phyloP scores from a whole-genome alignment of 2,329 filamentous ascomycete genomes.

The Aspergillus fischeri region DNA sequence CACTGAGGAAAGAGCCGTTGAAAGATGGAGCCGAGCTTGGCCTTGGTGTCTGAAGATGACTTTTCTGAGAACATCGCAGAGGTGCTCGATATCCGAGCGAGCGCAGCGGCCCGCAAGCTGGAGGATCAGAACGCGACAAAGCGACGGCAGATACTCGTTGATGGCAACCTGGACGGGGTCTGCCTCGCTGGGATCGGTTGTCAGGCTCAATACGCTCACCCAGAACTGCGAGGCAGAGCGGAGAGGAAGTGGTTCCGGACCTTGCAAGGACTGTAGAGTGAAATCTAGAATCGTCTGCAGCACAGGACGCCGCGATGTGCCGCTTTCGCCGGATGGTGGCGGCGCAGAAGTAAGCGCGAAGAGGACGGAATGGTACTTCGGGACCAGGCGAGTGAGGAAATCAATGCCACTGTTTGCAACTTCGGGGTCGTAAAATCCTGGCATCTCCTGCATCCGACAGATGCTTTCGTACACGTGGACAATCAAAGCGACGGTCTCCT shows the following conservation, averaged over 20 bases:
- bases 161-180: conserved; percentile 26
- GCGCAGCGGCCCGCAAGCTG: conserved; percentile 43
- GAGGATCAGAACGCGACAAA: conserved; percentile 37
- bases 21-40: conserved; percentile 35
- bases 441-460: conserved; percentile 32
- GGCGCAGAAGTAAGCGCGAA: conserved; percentile 31
- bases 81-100: conserved; percentile 41
- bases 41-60: conserved; percentile 41
- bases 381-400: conserved; percentile 40
- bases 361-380: conserved; percentile 38
- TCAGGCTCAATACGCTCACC: conserved; percentile 36
- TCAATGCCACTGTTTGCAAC: conserved; percentile 44
- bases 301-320: conserved; percentile 19
- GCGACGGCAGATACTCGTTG: conserved; percentile 33
- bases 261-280: conserved; percentile 37
- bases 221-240: conserved; percentile 44
- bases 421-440: conserved; percentile 37
- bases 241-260: conserved; percentile 44
- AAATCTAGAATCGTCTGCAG: conserved; percentile 38
- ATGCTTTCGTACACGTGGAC: conserved; percentile 38
- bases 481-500: conserved; percentile 34
- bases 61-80: conserved; percentile 39
- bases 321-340: conserved; percentile 5
- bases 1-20: conserved; percentile 32
- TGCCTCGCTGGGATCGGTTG: conserved; percentile 19